These are phyloP conservation scores for Aspergillus sclerotioniger DNA, from an alignment of 495 filamentous ascomycete species.

Conservation along the genomic window DNA sequence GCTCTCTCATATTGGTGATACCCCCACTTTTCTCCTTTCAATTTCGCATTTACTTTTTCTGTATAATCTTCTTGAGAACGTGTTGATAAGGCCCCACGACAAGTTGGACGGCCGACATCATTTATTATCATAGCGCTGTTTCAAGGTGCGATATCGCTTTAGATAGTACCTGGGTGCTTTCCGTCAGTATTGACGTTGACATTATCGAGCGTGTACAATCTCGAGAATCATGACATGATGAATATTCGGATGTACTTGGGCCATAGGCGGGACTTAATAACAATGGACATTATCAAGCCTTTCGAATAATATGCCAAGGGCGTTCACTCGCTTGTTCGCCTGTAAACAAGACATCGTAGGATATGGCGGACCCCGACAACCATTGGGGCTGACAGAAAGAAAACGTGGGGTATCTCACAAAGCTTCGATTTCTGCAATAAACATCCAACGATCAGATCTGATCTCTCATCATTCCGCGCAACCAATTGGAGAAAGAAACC, in stretches of 20 bases:
- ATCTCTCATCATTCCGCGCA: not conserved
- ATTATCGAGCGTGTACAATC: conserved; percentile 8
- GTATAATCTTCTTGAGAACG: conserved; percentile 14
- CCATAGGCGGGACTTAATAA: not conserved
- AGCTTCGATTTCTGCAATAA: conserved; percentile 73
- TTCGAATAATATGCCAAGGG: not conserved
- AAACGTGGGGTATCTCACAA: conserved; percentile 60
- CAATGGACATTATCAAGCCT: not conserved
- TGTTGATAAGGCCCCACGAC: conserved; percentile 2
- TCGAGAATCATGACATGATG: conserved; percentile 12
- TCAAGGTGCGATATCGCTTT: conserved; percentile 86
- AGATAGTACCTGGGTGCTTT: conserved; percentile 73
- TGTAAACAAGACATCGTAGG: not conserved
- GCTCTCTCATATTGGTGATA: conserved; percentile 49
- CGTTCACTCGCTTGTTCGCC: not conserved
- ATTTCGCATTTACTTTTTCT: conserved; percentile 21
- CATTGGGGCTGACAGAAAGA: not conserved
- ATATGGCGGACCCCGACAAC: not conserved
- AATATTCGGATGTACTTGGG: not conserved
- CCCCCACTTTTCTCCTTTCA: conserved; percentile 28
- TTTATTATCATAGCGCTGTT: conserved; percentile 69
- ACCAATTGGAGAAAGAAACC: not conserved
- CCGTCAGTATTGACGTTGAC: conserved; percentile 17
- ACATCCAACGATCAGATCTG: not conserved
- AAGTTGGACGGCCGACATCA: conserved; percentile 24